Evolutionary conservation across 306 rosid genomes (phyloP), one percentile per base, ranked within the genome.

Genomic region (Prunus kanzakura): DNA sequence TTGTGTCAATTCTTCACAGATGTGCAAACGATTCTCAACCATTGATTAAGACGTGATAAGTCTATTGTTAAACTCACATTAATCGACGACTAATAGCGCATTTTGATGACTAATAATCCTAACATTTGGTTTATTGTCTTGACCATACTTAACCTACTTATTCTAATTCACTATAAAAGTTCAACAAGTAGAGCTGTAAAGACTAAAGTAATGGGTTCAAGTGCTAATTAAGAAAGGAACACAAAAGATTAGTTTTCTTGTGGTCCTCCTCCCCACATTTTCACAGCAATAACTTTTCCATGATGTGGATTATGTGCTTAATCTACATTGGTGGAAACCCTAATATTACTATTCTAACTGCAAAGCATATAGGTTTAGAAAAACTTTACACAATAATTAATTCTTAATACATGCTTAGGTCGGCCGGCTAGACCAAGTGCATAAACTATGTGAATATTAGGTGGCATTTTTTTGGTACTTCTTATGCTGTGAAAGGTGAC

Each of bases 381-480:
- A 41, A 49, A 18, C 23, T 52, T 18, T 6, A 52, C 15, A 12
- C 19, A 22, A 22, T 16, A 57, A 43, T 46, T 46, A 35, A 60
- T 27, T 47, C 16, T 63, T 6, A 14, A 20, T 2, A 18, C 22
- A 68, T 27, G 78, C 27, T 45, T 45, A 58, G 80, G 82, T 69
- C 73, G 84, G 89, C 81, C 58, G 74, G 79, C 89, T 87, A 84
- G 90, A 84, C 86, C 76, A 58, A 58, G 72, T 72, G 70, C 70
- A 2, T 72, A 71, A 71, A 85, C 50, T 84, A 85, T 50, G 61
- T 73, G 81, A 74, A 27, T 46, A 80, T 80, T 82, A 83, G 86
- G 80, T 83, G 88, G 65, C 87, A 75, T 10, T 8, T 41, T 56
- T 49, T 79, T 73, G 82, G 73, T 61, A 69, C 41, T 71, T 78